Conservation (phyloP, 371 early-diverging fungal species). For the Mortierella sp. region DNA sequence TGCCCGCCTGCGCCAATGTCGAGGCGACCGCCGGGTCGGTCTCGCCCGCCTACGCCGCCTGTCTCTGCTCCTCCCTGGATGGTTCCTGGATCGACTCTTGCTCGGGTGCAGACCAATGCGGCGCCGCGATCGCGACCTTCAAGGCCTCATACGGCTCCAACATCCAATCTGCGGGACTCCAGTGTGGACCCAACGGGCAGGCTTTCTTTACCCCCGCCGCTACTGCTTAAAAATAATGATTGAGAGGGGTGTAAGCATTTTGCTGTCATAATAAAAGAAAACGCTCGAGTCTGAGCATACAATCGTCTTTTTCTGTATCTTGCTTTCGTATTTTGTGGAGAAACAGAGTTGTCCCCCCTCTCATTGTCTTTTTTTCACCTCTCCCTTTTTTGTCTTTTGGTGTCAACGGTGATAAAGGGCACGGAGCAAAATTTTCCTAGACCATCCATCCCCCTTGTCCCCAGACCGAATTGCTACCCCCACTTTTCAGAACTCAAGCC, state of each 20-base stretch:
- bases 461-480: no score
- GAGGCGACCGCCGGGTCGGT: constrained; percentile 13
- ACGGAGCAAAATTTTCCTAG: no score
- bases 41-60: constrained; percentile 35
- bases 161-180: constrained; percentile 32
- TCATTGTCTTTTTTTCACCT: neutral
- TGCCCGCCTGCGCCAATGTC: constrained; percentile 37
- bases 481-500: no score
- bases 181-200: constrained; percentile 13
- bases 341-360: neutral
- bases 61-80: constrained; percentile 43
- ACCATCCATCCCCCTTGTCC: no score
- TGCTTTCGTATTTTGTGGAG: neutral
- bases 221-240: constrained; percentile 9
- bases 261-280: neutral
- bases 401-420: neutral
- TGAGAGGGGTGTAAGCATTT: neutral
- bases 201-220: constrained; percentile 19
- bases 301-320: neutral
- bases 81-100: constrained; percentile 46
- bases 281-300: neutral
- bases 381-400: neutral
- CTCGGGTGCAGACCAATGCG: constrained; percentile 21
- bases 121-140: constrained; percentile 19
- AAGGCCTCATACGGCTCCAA: constrained; percentile 17